Conservation (phyloP, 2,329 filamentous ascomycete species). For the Acephala macrosclerotiorum region DNA sequence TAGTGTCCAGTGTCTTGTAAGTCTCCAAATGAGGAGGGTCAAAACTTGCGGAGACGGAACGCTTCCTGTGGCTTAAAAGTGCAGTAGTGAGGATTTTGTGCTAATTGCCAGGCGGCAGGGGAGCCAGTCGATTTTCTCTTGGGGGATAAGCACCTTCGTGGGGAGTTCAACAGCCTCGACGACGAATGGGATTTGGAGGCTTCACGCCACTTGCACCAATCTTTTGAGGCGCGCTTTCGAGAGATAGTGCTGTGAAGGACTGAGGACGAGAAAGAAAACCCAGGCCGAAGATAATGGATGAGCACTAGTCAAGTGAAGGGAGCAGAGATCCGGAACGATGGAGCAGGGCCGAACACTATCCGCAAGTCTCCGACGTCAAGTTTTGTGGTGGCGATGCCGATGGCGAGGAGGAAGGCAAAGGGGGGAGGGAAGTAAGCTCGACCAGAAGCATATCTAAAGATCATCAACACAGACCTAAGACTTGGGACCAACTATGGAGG, state of each 20-base stretch:
- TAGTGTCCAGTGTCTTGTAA: slow-evolving; percentile 22
- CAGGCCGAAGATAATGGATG: slow-evolving; percentile 5
- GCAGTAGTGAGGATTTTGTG: slow-evolving; percentile 36
- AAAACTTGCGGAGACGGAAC: slow-evolving; percentile 33
- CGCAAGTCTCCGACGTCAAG: slow-evolving; percentile 19
- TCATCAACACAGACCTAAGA: slow-evolving; percentile 32
- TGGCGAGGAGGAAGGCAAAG: slow-evolving; percentile 7
- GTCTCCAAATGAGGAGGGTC: slow-evolving; percentile 30
- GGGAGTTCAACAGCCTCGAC: slow-evolving; percentile 35
- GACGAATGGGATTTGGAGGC: slow-evolving; percentile 37
- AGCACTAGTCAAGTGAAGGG: slow-evolving; percentile 20
- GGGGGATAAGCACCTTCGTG: slow-evolving; percentile 38
- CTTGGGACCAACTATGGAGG: slow-evolving; percentile 36
- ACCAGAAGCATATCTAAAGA: slow-evolving; percentile 37
- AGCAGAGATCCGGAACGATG: slow-evolving; percentile 18
- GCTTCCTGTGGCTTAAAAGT: slow-evolving; percentile 39
- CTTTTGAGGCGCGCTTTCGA: slow-evolving; percentile 27
- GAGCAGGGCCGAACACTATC: slow-evolving; percentile 18
- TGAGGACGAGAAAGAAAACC: slow-evolving; percentile 23
- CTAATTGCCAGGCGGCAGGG: slow-evolving; percentile 40
- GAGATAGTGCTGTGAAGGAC: slow-evolving; percentile 20
- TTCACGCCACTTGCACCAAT: slow-evolving; percentile 40
- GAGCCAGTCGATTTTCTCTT: slow-evolving; percentile 34
- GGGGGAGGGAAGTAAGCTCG: slow-evolving; percentile 29
- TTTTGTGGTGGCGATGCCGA: slow-evolving; percentile 29